phyloP scores from a whole-genome alignment of 495 filamentous ascomycete genomes.

The Diplogelasinospora grovesii region DNA sequence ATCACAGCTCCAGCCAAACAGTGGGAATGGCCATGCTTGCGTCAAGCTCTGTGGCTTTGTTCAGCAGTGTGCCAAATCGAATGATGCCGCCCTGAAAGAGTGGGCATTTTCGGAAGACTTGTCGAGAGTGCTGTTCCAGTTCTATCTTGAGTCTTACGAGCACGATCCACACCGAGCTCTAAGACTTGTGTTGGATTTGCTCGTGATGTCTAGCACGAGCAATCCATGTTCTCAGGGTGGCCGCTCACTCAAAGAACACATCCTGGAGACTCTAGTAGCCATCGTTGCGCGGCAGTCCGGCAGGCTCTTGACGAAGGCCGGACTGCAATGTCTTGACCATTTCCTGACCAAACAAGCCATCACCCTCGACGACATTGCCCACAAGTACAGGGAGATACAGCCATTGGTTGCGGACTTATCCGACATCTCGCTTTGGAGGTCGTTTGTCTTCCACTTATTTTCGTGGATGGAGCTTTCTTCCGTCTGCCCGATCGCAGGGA shows the following conservation, averaged over 20 bases:
- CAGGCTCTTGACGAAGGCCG: conserved; percentile 52
- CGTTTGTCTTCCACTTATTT: conserved; percentile 44
- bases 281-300: conserved; percentile 47
- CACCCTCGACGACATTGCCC: conserved; percentile 30
- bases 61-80: conserved; percentile 46
- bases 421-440: conserved; percentile 30
- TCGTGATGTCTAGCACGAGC: conserved; percentile 45
- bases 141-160: conserved; percentile 69
- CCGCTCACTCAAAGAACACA: conserved; percentile 25
- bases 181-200: conserved; percentile 60
- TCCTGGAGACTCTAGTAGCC: conserved; percentile 38
- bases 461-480: conserved; percentile 57
- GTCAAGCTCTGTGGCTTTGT: conserved; percentile 49
- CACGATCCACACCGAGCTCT: conserved; percentile 66
- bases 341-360: conserved; percentile 51
- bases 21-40: conserved; percentile 36
- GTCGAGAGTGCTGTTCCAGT: conserved; percentile 56
- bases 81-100: conserved; percentile 25
- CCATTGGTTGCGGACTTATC: conserved; percentile 12
- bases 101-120: conserved; percentile 45
- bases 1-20: conserved; percentile 32
- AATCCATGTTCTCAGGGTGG: conserved; percentile 37
- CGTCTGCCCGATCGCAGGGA: conserved; percentile 57
- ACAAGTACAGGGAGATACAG: conserved; percentile 27
- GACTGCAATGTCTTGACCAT: conserved; percentile 52